phyloP scores from a whole-genome alignment of 805 yeast species.

The Wickerhamomyces rabaulensis region DNA sequence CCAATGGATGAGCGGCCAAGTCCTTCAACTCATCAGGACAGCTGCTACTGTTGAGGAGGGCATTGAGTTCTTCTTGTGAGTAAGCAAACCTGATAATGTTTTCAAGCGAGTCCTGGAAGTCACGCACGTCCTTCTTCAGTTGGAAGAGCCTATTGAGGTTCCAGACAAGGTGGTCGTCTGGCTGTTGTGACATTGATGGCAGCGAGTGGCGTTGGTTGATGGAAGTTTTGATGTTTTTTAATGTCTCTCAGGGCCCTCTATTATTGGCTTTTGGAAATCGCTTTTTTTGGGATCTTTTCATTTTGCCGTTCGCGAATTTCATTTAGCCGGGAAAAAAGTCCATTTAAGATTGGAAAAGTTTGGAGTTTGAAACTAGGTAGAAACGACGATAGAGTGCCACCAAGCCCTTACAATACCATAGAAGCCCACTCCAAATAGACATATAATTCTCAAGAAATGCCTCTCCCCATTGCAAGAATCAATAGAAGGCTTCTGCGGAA shows the following conservation, averaged over 20 bases:
- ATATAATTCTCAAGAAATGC: too few species aligned
- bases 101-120: conserved; percentile 3
- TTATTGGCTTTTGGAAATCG: too few species aligned
- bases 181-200: neutral
- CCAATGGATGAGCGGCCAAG: neutral
- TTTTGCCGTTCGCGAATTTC: too few species aligned
- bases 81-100: conserved; percentile 1
- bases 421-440: too few species aligned
- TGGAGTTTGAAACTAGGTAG: too few species aligned
- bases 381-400: too few species aligned
- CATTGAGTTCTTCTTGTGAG: neutral
- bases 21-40: neutral
- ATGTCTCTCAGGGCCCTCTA: too few species aligned
- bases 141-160: neutral
- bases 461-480: neutral
- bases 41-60: neutral
- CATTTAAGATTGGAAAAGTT: too few species aligned
- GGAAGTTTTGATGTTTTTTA: neutral
- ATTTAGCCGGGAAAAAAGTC: too few species aligned
- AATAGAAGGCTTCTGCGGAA: neutral
- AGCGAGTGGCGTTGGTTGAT: neutral
- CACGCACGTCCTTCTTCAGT: conserved; percentile 4
- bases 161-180: neutral
- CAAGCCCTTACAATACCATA: too few species aligned
- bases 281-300: too few species aligned